Conservation (phyloP, 306 rosid species). For the Crataegus laevigata region DNA sequence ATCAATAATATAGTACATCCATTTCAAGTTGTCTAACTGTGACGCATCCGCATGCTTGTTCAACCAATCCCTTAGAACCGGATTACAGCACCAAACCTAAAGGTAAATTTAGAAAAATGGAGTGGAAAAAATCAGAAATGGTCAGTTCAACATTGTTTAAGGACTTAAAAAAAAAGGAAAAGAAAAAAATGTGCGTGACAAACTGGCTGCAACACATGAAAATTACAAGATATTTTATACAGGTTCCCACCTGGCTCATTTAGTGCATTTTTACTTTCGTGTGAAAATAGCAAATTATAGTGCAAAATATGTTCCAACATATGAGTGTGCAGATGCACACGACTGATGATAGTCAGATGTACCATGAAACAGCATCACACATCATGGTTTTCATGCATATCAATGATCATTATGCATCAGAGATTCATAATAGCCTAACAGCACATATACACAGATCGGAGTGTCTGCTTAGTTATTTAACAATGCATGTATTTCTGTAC, state of each 20-base stretch:
- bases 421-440: background rate
- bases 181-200: background rate
- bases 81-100: constrained; percentile 84
- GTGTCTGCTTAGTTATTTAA: background rate
- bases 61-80: constrained; percentile 79
- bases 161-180: background rate
- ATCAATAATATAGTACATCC: constrained; percentile 80
- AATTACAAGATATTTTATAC: background rate
- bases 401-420: background rate
- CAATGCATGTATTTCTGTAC: background rate
- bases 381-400: background rate
- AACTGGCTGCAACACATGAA: background rate
- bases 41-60: constrained; percentile 62
- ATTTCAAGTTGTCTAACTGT: constrained; percentile 71
- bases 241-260: background rate
- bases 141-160: background rate
- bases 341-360: background rate
- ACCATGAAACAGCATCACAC: background rate
- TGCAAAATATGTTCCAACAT: background rate
- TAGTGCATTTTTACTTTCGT: background rate
- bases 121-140: constrained; percentile 10
- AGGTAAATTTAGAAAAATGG: constrained; percentile 9
- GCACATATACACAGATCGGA: background rate
- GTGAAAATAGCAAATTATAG: background rate
- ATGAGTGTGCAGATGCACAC: background rate